Evolutionary conservation across 306 rosid species (phyloP), one percentile per base, ranked within the genome.

Genomic region (Amphicarpaea edgeworthii): DNA sequence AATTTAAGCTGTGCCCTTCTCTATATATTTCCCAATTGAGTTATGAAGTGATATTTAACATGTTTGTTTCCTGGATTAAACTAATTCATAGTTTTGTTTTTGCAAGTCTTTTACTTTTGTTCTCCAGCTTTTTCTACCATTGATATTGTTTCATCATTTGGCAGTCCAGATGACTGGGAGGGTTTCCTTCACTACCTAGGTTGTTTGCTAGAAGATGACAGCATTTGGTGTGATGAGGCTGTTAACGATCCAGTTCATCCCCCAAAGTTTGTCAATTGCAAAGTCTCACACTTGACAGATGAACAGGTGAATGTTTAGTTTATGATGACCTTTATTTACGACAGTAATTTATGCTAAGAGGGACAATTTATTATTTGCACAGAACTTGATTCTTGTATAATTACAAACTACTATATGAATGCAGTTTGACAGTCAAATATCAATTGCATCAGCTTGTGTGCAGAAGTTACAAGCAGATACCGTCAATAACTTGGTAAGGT

Each of bases 151-250:
- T 74, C 68, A 81, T 83, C 80, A 60, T 83, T 40, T 88, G 90
- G 88, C 97, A 96, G 99, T 84, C 96, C 97, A 80, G 98, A 96
- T 83, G 99, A 96, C 79, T 96, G 99, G 99, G 89, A 90, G 82
- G 81, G 90, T 83, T 90, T 93, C 87, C 90, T 90, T 86, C 90
- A 96, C 82, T 96, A 96, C 84, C 89, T 96, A 70, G 93, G 87
- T 84, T 93, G 98, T 84, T 87, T 96, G 89, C 85, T 96, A 82
- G 98, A 96, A 88, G 98, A 96, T 81, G 93, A 83, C 75, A 89
- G 88, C 83, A 83, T 76, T 83, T 96, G 98, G 98, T 76, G 76
- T 63, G 75, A 80, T 62, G 84, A 65, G 79, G 79, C 83, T 43
- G 59, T 51, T 76, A 70, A 77, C 63, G 88, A 93, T 79, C 87